Percentiles rank a stretch among this genome's conserved stretches.
phyloP scores from a whole-genome alignment of 305 asterid species.

The Solanum hybrid region DNA sequence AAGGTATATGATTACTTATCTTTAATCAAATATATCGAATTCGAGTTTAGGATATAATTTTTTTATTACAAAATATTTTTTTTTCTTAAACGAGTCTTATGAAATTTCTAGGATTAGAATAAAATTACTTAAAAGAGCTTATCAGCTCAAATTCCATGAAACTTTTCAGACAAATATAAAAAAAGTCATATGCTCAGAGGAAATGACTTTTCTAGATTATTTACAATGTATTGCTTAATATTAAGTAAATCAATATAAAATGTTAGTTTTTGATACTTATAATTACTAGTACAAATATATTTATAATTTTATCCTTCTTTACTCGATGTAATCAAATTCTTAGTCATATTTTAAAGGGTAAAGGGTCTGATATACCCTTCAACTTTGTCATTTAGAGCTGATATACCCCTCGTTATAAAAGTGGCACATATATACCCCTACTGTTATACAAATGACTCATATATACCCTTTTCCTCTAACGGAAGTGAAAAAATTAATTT shows the following conservation, averaged over 20 bases:
- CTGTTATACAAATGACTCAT: too few relatives aligned
- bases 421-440: too few relatives aligned
- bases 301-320: background rate
- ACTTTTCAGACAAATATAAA: background rate
- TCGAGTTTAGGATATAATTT: background rate
- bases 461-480: too few relatives aligned
- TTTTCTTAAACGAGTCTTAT: background rate
- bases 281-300: background rate
- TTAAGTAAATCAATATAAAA: background rate
- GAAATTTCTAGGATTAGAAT: background rate
- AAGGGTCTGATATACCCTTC: too few relatives aligned
- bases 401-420: too few relatives aligned
- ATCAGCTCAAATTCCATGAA: background rate
- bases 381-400: too few relatives aligned
- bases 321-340: background rate
- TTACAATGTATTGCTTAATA: background rate
- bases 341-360: too few relatives aligned
- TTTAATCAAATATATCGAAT: too few relatives aligned
- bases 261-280: too few relatives aligned
- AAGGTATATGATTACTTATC: background rate
- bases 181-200: background rate
- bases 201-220: too few relatives aligned
- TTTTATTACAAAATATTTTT: background rate
- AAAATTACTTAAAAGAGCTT: background rate
- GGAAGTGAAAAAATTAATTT: too few relatives aligned